Percentiles rank a stretch among this genome's conserved stretches.
These are phyloP conservation scores for Eimeria maxima DNA, from an alignment of 169 alveolate species.

Conservation along the genomic window DNA sequence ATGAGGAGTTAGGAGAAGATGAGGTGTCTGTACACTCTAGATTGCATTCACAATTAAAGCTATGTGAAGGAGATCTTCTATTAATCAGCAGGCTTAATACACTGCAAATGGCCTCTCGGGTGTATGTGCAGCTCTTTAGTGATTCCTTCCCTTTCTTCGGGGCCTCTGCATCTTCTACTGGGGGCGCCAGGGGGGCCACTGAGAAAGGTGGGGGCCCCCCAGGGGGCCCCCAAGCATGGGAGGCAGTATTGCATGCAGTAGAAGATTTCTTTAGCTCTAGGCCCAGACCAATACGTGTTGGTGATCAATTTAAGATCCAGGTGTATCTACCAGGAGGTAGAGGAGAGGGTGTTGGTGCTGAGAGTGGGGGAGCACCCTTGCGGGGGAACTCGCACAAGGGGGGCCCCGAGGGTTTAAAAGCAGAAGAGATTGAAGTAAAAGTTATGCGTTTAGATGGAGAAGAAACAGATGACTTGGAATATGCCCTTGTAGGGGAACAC, in stretches of 20 bases:
- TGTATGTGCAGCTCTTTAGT: slow-evolving; percentile 97
- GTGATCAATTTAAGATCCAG: slow-evolving; percentile 96
- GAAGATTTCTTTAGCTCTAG: slow-evolving; percentile 98
- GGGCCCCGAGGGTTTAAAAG: slow-evolving; percentile 28
- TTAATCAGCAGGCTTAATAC: slow-evolving; percentile 94
- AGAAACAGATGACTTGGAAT: slow-evolving; percentile 90
- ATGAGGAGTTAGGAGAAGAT: slow-evolving; percentile 96
- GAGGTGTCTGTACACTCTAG: slow-evolving; percentile 97
- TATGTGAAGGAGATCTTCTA: slow-evolving; percentile 93
- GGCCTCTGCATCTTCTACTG: slow-evolving; percentile 86
- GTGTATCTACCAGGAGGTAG: neutral
- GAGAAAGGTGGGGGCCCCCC: neutral
- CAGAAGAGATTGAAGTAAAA: slow-evolving; percentile 96
- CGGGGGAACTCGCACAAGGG: neutral
- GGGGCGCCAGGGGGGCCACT: slow-evolving; percentile 13
- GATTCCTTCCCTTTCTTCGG: slow-evolving; percentile 98
- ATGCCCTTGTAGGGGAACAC: slow-evolving; percentile 98
- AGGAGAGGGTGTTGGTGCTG: neutral
- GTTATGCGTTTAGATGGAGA: slow-evolving; percentile 98
- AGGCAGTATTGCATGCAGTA: slow-evolving; percentile 89
- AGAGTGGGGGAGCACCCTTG: neutral
- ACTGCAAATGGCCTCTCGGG: slow-evolving; percentile 97
- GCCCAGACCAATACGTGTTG: slow-evolving; percentile 98
- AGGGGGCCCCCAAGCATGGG: neutral
- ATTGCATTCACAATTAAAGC: slow-evolving; percentile 96